phyloP scores from a whole-genome alignment of 371 early-diverging fungal species.

The Mucor mucedo region DNA sequence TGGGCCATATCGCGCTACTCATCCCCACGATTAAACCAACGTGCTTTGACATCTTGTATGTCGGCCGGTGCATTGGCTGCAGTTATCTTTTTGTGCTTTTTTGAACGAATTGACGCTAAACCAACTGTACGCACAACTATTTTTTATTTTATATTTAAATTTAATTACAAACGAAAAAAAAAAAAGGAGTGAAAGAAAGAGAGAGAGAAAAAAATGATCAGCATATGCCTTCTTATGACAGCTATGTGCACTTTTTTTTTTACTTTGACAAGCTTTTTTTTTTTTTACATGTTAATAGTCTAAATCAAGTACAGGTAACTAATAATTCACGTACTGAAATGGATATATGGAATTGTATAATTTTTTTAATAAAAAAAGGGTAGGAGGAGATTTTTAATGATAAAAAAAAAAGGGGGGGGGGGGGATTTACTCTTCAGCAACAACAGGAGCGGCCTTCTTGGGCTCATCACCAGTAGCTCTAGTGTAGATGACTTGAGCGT shows the following conservation, averaged over 20 bases:
- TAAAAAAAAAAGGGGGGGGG: background rate
- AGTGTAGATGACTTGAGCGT: constrained; percentile 96
- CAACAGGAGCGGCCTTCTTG: constrained; percentile 43
- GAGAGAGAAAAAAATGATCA: no score
- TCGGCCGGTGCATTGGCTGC: constrained; percentile 32
- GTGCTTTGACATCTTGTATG: constrained; percentile 24
- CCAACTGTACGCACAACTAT: constrained; percentile 33
- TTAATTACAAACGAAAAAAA: constrained; percentile 21
- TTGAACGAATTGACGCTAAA: constrained; percentile 30
- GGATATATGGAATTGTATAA: no score
- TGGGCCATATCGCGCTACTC: constrained; percentile 46
- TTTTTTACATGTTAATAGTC: no score
- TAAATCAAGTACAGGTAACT: background rate
- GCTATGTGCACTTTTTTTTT: background rate
- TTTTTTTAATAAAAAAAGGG: background rate
- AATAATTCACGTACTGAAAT: no score
- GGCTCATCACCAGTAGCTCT: constrained; percentile 81
- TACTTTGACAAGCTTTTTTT: background rate
- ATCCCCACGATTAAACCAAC: constrained; percentile 34
- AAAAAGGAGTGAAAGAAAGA: no score
- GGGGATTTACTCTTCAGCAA: constrained; percentile 27
- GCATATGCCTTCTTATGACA: no score
- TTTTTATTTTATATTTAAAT: no score
- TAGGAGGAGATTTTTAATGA: background rate
- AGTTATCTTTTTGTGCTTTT: constrained; percentile 28